Conservation (phyloP, 305 asterid species). For the Fraxinus platypoda region DNA sequence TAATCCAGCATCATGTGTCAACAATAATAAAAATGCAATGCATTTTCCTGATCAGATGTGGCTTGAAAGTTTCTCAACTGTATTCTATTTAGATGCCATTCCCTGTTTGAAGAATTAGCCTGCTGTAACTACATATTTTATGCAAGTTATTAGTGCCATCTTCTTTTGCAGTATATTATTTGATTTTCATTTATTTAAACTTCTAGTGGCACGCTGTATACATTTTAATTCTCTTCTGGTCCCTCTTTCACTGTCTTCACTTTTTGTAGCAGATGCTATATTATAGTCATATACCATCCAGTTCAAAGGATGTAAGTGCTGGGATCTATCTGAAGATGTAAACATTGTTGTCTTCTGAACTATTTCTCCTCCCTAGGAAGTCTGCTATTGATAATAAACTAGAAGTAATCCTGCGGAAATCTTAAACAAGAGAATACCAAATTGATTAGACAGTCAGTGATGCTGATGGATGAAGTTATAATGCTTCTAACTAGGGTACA, state of each 20-base stretch:
- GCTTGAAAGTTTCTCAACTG: background rate
- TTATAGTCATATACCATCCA: background rate
- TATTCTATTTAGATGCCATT: background rate
- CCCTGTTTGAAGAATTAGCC: background rate
- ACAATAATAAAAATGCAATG: background rate
- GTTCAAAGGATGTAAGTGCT: conserved; percentile 1
- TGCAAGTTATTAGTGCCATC: background rate
- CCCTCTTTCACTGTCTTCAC: background rate
- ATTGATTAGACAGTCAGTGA: background rate
- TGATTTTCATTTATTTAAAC: background rate
- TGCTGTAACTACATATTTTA: background rate
- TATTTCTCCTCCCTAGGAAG: background rate
- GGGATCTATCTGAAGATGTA: background rate
- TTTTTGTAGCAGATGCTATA: background rate
- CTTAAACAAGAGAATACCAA: background rate
- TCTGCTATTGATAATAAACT: background rate
- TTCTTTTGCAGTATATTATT: background rate
- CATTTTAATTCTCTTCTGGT: background rate
- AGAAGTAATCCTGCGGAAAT: background rate
- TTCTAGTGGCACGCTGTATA: background rate
- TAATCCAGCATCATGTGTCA: background rate
- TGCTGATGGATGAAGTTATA: background rate
- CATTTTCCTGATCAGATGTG: background rate
- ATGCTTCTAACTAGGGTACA: background rate
- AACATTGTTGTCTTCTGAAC: background rate